phyloP scores from a whole-genome alignment of 2,329 filamentous ascomycete species.

The Akanthomyces dipterigenus region DNA sequence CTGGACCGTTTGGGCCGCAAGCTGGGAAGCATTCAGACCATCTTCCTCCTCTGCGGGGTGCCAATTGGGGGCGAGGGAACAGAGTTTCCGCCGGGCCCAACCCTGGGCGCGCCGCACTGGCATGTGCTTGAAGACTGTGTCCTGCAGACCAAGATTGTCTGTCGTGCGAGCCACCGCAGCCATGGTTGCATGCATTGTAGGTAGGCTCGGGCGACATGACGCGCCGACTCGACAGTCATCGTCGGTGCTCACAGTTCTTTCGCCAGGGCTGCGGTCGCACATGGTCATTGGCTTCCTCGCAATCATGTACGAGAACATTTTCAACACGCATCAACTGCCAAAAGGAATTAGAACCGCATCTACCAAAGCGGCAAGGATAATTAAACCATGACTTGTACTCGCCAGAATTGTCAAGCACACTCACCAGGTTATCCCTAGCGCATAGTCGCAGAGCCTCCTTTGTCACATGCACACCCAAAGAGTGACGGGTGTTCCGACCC shows the following conservation, averaged over 20 bases:
- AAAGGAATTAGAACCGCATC: too few species aligned
- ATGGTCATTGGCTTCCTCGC: background rate
- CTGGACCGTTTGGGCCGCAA: background rate
- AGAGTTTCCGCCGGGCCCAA: too few species aligned
- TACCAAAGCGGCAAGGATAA: too few species aligned
- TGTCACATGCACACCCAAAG: constrained; percentile 1
- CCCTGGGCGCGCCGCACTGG: background rate
- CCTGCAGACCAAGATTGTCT: background rate
- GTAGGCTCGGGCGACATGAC: background rate
- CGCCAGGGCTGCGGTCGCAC: background rate
- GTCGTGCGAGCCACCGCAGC: too few species aligned
- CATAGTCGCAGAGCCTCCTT: background rate
- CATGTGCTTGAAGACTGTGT: background rate
- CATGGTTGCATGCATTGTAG: too few species aligned
- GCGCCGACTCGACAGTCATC: background rate
- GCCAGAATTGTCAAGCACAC: background rate
- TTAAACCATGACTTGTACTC: too few species aligned
- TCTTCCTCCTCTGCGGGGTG: too few species aligned
- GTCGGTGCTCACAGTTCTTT: background rate
- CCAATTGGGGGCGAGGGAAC: too few species aligned
- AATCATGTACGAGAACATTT: background rate
- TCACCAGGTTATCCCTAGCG: background rate
- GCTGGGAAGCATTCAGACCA: too few species aligned
- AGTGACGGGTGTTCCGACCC: constrained; percentile 4
- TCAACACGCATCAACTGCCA: too few species aligned